These are phyloP conservation scores for Comarum palustre DNA, from an alignment of 306 rosid genomes.

Conservation along the genomic window DNA sequence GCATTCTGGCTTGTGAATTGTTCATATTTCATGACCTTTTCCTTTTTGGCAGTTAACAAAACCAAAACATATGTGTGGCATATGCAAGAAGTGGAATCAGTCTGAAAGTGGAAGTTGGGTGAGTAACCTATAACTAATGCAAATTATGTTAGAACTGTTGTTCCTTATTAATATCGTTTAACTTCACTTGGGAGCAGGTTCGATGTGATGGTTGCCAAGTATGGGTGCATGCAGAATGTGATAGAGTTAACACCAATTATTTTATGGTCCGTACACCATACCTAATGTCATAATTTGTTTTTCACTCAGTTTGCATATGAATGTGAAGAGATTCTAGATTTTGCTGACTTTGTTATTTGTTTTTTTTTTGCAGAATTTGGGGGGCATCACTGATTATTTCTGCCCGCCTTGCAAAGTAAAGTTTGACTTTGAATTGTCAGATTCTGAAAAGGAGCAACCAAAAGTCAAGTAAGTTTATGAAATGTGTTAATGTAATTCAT, in stretches of 20 bases:
- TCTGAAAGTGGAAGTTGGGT: conserved; percentile 99
- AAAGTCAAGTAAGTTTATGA: conserved; percentile 70
- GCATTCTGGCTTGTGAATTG: conserved; percentile 12
- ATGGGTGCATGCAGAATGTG: conserved; percentile 99
- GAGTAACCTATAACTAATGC: conserved; percentile 38
- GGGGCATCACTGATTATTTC: conserved; percentile 76
- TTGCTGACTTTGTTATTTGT: conserved; percentile 30
- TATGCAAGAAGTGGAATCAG: conserved; percentile 94
- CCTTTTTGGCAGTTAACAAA: conserved; percentile 62
- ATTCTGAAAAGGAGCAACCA: conserved; percentile 72
- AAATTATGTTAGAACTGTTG: conserved; percentile 12
- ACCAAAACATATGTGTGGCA: conserved; percentile 92
- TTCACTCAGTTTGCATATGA: conserved; percentile 22
- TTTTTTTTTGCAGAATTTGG: conserved; percentile 60
- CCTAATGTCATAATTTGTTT: conserved; percentile 11
- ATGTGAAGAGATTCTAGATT: conserved; percentile 26
- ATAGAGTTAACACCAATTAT: conserved; percentile 72
- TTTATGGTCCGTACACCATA: conserved; percentile 59
- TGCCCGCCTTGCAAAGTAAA: conserved; percentile 98
- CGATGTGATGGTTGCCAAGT: conserved; percentile 99
- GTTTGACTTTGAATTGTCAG: conserved; percentile 92
- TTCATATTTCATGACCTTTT: conserved; percentile 21
- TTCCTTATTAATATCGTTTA: conserved; percentile 22
- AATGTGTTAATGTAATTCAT: neutral
- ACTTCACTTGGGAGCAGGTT: conserved; percentile 52